Percentiles rank a stretch among this genome's conserved stretches.
Evolutionary conservation across 371 early-diverging fungal species (phyloP).

Genomic region (Phascolomyces articulosus): DNA sequence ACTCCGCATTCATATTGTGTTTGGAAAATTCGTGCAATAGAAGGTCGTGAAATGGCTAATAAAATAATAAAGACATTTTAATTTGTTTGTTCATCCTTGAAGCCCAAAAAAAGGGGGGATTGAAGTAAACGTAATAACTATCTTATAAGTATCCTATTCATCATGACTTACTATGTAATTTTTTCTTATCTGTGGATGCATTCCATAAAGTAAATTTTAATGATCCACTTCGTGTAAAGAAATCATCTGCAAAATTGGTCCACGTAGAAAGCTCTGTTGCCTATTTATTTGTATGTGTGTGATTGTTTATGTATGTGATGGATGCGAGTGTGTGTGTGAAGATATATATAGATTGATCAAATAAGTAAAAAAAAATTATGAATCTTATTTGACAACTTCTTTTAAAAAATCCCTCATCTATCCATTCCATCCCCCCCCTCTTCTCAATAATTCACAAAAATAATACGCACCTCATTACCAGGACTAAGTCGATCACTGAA

Average conservation of each 20-base stretch:
- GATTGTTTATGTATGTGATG: too few relatives aligned
- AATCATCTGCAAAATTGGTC: constrained; percentile 39
- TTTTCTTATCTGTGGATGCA: constrained; percentile 18
- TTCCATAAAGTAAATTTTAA: constrained; percentile 35
- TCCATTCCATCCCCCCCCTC: not conserved
- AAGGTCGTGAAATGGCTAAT: constrained; percentile 32
- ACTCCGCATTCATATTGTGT: constrained; percentile 45
- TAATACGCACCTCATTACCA: constrained; percentile 37
- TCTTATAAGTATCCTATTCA: too few relatives aligned
- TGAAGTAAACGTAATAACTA: too few relatives aligned
- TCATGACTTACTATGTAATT: constrained; percentile 40
- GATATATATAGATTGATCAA: too few relatives aligned
- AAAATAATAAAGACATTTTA: too few relatives aligned
- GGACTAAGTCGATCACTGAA: constrained; percentile 48
- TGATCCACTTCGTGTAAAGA: constrained; percentile 30
- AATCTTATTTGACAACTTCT: not conserved
- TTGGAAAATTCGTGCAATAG: constrained; percentile 38
- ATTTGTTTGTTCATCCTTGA: not conserved
- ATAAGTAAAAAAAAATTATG: too few relatives aligned
- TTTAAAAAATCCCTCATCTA: too few relatives aligned
- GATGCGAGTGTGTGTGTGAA: too few relatives aligned
- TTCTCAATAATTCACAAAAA: not conserved
- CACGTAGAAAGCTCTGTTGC: constrained; percentile 34
- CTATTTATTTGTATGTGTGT: constrained; percentile 7
- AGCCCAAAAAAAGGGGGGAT: too few relatives aligned